Percentiles rank a stretch among this genome's conserved stretches.
phyloP scores from a whole-genome alignment of 202 grass and related monocot species.

The Elaeis oleifera region DNA sequence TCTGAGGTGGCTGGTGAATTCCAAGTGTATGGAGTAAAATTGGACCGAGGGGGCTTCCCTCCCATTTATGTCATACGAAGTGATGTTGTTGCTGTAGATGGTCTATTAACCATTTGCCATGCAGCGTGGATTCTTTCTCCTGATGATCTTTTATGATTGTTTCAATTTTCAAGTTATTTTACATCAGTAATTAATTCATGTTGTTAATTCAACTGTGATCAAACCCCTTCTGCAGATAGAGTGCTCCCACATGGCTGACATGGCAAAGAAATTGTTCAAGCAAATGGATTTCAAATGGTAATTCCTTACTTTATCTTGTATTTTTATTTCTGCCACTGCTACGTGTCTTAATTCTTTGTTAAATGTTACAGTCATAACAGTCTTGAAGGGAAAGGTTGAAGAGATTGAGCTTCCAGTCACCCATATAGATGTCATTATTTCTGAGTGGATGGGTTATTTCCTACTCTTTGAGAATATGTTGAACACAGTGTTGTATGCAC shows the following conservation, averaged over 20 bases:
- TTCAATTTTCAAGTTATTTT: too few relatives aligned
- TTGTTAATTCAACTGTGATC: neutral
- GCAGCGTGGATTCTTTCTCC: too few relatives aligned
- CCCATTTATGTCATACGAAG: too few relatives aligned
- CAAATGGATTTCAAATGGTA: constrained; percentile 83
- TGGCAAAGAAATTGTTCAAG: constrained; percentile 88
- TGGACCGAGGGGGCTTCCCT: too few relatives aligned
- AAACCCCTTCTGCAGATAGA: constrained; percentile 63
- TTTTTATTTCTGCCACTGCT: neutral
- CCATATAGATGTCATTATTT: constrained; percentile 94
- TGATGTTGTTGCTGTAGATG: too few relatives aligned
- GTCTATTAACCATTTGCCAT: too few relatives aligned
- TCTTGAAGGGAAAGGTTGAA: constrained; percentile 95
- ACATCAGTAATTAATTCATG: too few relatives aligned
- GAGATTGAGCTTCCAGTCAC: constrained; percentile 86
- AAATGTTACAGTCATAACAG: constrained; percentile 64
- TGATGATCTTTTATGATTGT: too few relatives aligned
- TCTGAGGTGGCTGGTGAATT: too few relatives aligned
- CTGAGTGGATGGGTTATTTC: constrained; percentile 99
- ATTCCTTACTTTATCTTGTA: constrained; percentile 8
- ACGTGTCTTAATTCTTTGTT: constrained; percentile 1
- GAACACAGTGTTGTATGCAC: constrained; percentile 95
- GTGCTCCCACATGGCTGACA: constrained; percentile 95
- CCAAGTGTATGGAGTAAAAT: too few relatives aligned
- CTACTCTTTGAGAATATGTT: constrained; percentile 98